Conservation (phyloP, 176 grass and related monocot species). For the Phragmites australis region DNA sequence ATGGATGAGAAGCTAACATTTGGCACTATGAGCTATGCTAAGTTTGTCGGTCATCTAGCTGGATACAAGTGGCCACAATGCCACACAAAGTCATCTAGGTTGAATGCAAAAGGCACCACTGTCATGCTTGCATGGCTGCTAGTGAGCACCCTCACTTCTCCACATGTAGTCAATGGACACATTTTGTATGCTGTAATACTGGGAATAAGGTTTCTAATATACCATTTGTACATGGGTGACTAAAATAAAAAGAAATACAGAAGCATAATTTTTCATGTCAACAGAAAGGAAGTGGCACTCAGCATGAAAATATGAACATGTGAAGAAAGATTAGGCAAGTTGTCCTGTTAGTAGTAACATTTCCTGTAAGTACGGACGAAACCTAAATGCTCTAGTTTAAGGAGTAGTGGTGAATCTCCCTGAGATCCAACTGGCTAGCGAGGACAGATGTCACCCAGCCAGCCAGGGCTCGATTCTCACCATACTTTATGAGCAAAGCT, state of each 20-base stretch:
- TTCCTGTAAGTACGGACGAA: not conserved
- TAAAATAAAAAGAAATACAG: not conserved
- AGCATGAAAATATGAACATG: not conserved
- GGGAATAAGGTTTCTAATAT: not conserved
- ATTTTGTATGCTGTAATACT: not conserved
- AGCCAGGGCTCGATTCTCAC: not conserved
- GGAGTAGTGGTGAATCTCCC: not conserved
- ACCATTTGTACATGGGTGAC: not conserved
- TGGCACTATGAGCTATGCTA: conserved; percentile 11
- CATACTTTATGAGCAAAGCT: conserved; percentile 10
- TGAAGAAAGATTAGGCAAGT: not conserved
- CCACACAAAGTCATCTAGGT: conserved; percentile 13
- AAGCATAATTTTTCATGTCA: not conserved
- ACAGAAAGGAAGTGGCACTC: conserved; percentile 1
- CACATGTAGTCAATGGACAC: not conserved
- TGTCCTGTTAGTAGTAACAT: not conserved
- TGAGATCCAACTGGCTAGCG: too few species aligned
- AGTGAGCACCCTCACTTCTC: not conserved
- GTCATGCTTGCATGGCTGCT: not conserved
- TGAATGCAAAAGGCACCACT: conserved; percentile 6
- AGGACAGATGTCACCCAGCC: not conserved
- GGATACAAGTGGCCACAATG: not conserved
- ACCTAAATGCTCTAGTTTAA: not conserved
- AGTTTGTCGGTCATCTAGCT: not conserved
- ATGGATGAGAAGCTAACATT: conserved; percentile 6